Evolutionary conservation across 2,329 filamentous ascomycete genomes (phyloP).

Genomic region (Aureobasidium mangrovei): DNA sequence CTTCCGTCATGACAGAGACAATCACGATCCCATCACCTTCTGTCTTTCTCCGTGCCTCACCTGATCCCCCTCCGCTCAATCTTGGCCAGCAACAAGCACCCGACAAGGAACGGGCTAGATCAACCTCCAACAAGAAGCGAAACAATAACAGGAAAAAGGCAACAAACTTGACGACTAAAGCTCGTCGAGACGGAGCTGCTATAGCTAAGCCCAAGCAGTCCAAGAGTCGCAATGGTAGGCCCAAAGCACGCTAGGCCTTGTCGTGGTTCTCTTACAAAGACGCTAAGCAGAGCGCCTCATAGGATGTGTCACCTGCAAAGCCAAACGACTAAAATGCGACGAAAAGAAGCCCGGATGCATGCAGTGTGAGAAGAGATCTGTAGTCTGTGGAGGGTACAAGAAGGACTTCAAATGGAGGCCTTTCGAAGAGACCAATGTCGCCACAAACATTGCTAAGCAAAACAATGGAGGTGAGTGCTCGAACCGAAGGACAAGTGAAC

Average conservation of each 20-base stretch:
- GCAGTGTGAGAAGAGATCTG: conserved; percentile 57
- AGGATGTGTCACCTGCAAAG: conserved; percentile 68
- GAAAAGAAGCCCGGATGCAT: conserved; percentile 60
- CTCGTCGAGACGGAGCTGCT: conserved; percentile 25
- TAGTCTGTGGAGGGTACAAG: conserved; percentile 61
- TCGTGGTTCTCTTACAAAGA: conserved; percentile 8
- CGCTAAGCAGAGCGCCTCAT: conserved; percentile 19
- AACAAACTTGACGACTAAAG: conserved; percentile 19
- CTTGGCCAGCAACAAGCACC: conserved; percentile 20
- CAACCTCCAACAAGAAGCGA: conserved; percentile 16
- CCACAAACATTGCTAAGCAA: conserved; percentile 36
- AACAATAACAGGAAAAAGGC: conserved; percentile 18
- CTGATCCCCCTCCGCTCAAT: conserved; percentile 22
- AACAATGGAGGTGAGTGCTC: conserved; percentile 36
- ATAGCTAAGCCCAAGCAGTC: conserved; percentile 59
- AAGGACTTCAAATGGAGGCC: conserved; percentile 69
- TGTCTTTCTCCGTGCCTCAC: conserved; percentile 39
- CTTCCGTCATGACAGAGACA: conserved; percentile 41
- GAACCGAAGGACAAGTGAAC: not conserved
- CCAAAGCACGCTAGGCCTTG: not conserved
- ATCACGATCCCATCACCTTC: conserved; percentile 53
- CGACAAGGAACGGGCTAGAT: conserved; percentile 21
- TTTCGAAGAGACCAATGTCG: conserved; percentile 55
- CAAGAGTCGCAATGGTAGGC: conserved; percentile 64
- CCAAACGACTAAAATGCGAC: conserved; percentile 65